Percentiles rank a stretch among this genome's conserved stretches.
These are phyloP conservation scores for Gleditsia sinensis DNA, from an alignment of 306 rosid species.

Conservation along the genomic window DNA sequence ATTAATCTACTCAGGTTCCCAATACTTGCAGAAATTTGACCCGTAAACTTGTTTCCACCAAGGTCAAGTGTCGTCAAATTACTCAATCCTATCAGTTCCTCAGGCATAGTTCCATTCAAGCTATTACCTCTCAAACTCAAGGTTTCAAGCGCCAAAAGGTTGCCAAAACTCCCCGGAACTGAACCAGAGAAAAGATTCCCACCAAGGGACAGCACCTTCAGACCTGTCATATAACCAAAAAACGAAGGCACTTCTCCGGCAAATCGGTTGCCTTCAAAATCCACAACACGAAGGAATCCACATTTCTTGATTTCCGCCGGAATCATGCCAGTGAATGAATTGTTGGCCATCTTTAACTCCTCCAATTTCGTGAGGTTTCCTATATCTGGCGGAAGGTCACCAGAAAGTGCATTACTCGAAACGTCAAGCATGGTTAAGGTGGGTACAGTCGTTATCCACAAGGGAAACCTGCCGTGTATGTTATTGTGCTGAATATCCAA, in stretches of 20 bases:
- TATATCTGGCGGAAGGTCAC: constrained; percentile 55
- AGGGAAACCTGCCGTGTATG: constrained; percentile 67
- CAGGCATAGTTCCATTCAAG: constrained; percentile 68
- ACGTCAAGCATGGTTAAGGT: constrained; percentile 62
- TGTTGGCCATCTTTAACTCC: constrained; percentile 73
- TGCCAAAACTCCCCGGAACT: constrained; percentile 66
- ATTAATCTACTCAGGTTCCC: constrained; percentile 61
- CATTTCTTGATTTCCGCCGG: constrained; percentile 77
- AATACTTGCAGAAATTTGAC: constrained; percentile 49
- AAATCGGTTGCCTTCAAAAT: constrained; percentile 74
- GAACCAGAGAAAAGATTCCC: constrained; percentile 68
- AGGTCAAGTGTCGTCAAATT: constrained; percentile 76
- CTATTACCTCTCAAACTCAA: constrained; percentile 66
- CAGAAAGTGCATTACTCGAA: constrained; percentile 71
- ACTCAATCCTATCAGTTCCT: constrained; percentile 48
- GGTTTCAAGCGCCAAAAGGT: constrained; percentile 61
- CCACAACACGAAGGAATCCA: constrained; percentile 52
- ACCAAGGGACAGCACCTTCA: constrained; percentile 68
- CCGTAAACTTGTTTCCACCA: constrained; percentile 68
- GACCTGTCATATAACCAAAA: constrained; percentile 55
- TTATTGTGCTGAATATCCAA: constrained; percentile 70
- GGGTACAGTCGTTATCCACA: constrained; percentile 63
- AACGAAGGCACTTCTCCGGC: constrained; percentile 63
- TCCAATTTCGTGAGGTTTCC: constrained; percentile 56
- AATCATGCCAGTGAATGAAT: constrained; percentile 65